Conservation (phyloP, 169 alveolate genomes). For the Cryptosporidium canis region DNA sequence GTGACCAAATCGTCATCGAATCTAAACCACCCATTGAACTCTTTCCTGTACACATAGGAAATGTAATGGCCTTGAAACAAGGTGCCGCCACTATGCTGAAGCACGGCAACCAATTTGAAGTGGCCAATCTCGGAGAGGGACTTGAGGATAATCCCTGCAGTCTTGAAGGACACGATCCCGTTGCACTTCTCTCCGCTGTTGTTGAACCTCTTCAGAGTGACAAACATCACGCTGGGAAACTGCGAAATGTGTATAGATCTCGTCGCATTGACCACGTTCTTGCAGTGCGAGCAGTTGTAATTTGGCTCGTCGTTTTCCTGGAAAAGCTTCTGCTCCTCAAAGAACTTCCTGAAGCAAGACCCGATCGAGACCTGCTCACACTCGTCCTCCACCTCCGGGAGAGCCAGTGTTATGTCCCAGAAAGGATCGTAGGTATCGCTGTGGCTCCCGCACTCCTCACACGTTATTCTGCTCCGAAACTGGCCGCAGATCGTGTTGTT, state of each 20-base stretch:
- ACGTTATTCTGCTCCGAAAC: conserved; percentile 66
- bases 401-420: conserved; percentile 64
- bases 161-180: conserved; percentile 40
- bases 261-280: conserved; percentile 36
- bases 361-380: conserved; percentile 30
- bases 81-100: conserved; percentile 61
- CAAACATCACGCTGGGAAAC: conserved; percentile 53
- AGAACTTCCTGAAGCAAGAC: conserved; percentile 68
- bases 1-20: conserved; percentile 64
- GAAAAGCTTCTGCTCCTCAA: conserved; percentile 42
- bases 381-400: conserved; percentile 27
- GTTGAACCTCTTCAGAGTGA: conserved; percentile 53
- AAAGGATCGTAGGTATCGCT: conserved; percentile 71
- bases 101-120: conserved; percentile 46
- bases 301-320: conserved; percentile 63
- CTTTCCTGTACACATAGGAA: conserved; percentile 32
- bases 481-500: conserved; percentile 65
- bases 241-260: conserved; percentile 64
- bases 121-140: conserved; percentile 45
- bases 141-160: conserved; percentile 64
- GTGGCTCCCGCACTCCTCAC: conserved; percentile 38
- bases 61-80: conserved; percentile 68
- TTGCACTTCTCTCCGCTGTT: conserved; percentile 47
- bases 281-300: conserved; percentile 54
- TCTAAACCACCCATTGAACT: conserved; percentile 33